Evolutionary conservation across 1,139 yeast genomes (phyloP), one percentile per base, ranked within the genome.

Genomic region (Protomyces pachydermus): DNA sequence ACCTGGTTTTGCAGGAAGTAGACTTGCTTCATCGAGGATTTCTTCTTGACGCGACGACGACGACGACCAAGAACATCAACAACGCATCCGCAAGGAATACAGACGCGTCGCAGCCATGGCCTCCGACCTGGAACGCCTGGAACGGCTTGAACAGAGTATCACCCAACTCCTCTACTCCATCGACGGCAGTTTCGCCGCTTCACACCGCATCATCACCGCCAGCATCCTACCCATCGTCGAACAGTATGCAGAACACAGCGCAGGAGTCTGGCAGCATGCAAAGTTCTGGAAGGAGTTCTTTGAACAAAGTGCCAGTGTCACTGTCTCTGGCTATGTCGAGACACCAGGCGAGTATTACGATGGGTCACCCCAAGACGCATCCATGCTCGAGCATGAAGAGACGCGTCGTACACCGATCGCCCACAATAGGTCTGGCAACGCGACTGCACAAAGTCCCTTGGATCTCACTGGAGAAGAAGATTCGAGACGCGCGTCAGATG

Each of bases 121-220:
- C 12, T 51, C 56, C 20, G 62, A 58, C 32, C 34, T 58, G 20
- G 62, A 58, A 34, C 52, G 58, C 70, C 76, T 88, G 64, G 95
- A 89, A 71, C 79, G 83, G 69, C 75, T 90, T 51, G 96, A 91
- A 71, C 96, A 88, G 73, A 88, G 85, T 70, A 88, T 90, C 53
- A 89, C 96, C 0, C 76, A 87, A 62, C 84, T 86, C 1, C 76
- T 91, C 60, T 97, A 89, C 73, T 87, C 85, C 66, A 88, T 91
- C 37, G 96, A 91, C 74, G 81, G 84, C 66, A 85, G 87, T 70
- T 80, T 88, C 64, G 81, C 86, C 2, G 78, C 80, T 54, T 83
- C 90, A 16, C 87, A 86, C 71, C 79, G 84, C 46, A 80, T 85
- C 10, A 82, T 88, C 37, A 82, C 82, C 56, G 86, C 85, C 67